Percentiles rank a stretch among this genome's conserved stretches.
phyloP scores from a whole-genome alignment of 441 rosid species.

The Pelargonium australe region DNA sequence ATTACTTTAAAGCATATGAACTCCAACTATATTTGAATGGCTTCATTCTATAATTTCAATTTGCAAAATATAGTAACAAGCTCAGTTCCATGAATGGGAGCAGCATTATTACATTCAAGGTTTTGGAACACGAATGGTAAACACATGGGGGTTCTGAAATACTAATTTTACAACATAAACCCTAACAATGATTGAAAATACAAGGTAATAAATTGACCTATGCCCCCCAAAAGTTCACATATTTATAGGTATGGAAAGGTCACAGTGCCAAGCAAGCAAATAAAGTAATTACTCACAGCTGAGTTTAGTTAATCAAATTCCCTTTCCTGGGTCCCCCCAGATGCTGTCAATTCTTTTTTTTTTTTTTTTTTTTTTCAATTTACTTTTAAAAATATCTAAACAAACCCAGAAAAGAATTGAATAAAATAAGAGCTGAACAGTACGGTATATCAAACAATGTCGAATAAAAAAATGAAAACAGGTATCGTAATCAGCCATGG shows the following conservation, averaged over 20 bases:
- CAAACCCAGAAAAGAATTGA: background rate
- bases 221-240: background rate
- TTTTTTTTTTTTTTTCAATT: background rate
- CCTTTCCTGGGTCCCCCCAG: background rate
- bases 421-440: background rate
- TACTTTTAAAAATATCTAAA: conserved; percentile 20
- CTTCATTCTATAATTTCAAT: background rate
- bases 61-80: background rate
- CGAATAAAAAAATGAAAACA: background rate
- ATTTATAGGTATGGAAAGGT: background rate
- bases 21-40: background rate
- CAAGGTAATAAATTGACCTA: background rate
- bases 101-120: background rate
- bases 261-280: background rate
- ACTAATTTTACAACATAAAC: background rate
- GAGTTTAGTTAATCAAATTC: background rate
- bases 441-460: background rate
- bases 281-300: background rate
- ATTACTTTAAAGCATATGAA: background rate
- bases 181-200: background rate
- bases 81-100: background rate
- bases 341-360: background rate
- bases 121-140: background rate
- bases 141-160: background rate
- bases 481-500: background rate